These are phyloP conservation scores for Eimeria maxima DNA, from an alignment of 169 alveolate genomes.

Conservation along the genomic window DNA sequence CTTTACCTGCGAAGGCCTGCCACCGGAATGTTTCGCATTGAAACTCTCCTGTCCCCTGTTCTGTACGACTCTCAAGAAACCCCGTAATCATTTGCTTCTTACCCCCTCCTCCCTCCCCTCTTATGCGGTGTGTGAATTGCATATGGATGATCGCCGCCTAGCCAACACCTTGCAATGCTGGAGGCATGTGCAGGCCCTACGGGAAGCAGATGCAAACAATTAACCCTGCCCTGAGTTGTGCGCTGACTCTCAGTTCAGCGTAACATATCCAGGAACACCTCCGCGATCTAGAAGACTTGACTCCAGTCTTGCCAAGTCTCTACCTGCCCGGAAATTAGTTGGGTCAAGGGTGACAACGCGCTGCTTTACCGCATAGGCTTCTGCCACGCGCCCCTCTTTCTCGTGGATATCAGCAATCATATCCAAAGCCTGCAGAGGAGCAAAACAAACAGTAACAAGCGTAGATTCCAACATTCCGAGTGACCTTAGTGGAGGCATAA, in stretches of 20 bases:
- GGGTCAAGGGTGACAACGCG: conserved; percentile 82
- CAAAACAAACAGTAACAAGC: background rate
- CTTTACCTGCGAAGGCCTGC: background rate
- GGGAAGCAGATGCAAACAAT: background rate
- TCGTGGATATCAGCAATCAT: conserved; percentile 82
- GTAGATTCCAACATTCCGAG: background rate
- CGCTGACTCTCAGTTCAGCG: conserved; percentile 46
- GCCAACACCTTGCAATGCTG: background rate
- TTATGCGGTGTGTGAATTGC: background rate
- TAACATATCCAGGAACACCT: conserved; percentile 66
- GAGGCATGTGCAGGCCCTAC: background rate
- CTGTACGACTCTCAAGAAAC: background rate
- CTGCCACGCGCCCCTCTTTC: conserved; percentile 80
- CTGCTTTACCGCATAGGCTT: conserved; percentile 79
- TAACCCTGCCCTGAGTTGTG: background rate
- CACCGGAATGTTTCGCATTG: conserved; percentile 30
- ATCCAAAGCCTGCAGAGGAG: conserved; percentile 63
- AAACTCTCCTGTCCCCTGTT: conserved; percentile 2
- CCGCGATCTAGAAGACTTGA: conserved; percentile 70
- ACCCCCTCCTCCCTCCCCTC: too few relatives aligned
- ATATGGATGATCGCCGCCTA: background rate
- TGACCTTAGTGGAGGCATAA: background rate
- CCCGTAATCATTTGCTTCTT: background rate
- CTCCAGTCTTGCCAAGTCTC: conserved; percentile 78
- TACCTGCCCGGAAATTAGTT: conserved; percentile 77